Conservation (phyloP, 2,329 filamentous ascomycete genomes). For the Neonectria punicea region DNA sequence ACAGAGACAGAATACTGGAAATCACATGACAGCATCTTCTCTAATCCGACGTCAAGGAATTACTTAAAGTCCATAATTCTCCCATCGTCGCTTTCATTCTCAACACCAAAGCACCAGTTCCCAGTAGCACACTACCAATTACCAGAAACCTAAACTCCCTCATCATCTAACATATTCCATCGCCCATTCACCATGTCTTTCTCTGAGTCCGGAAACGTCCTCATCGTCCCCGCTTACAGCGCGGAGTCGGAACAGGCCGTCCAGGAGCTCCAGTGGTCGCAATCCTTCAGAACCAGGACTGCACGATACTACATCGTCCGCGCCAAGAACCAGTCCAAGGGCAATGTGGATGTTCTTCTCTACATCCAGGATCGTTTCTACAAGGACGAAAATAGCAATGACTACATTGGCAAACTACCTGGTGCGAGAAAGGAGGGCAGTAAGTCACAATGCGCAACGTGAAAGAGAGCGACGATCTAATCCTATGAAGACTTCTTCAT, state of each 20-base stretch:
- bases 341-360: constrained; percentile 20
- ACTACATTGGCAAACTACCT: constrained; percentile 25
- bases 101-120: neutral
- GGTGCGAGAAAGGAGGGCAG: constrained; percentile 25
- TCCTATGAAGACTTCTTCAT: constrained; percentile 20
- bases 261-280: constrained; percentile 27
- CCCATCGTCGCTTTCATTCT: neutral
- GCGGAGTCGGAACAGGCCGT: constrained; percentile 22
- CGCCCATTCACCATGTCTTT: constrained; percentile 21
- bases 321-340: constrained; percentile 28
- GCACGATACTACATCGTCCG: constrained; percentile 31
- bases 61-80: neutral
- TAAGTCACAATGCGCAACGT: constrained; percentile 1
- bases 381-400: constrained; percentile 14
- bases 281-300: constrained; percentile 17
- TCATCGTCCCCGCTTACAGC: constrained; percentile 24
- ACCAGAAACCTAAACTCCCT: neutral
- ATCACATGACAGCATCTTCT: too few relatives aligned
- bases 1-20: too few relatives aligned
- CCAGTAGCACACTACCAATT: neutral
- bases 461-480: neutral
- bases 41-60: neutral
- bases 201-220: constrained; percentile 18
- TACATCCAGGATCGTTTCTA: constrained; percentile 32
- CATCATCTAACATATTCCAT: neutral